Evolutionary conservation across 2,329 filamentous ascomycete genomes (phyloP).

Genomic region (Scedosporium boydii): DNA sequence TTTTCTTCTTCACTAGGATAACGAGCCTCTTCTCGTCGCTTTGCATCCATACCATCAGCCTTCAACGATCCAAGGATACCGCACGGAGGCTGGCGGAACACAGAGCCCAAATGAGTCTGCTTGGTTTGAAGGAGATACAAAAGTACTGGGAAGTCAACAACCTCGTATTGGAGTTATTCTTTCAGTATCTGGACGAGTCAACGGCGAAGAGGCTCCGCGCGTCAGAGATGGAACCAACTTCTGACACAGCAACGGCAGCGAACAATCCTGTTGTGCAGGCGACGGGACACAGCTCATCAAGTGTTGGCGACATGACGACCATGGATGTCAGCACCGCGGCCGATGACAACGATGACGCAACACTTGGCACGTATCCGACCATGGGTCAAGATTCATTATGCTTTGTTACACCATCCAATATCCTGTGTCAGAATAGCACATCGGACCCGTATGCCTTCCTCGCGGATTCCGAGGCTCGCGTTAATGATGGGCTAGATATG

Average conservation of each 20-base stretch:
- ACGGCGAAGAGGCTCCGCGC: constrained; percentile 27
- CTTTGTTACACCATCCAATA: not conserved
- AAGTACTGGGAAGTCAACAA: constrained; percentile 39
- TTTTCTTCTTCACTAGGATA: not conserved
- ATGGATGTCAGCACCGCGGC: no score
- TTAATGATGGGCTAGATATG: not conserved
- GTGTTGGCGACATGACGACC: no score
- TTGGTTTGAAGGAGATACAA: constrained; percentile 36
- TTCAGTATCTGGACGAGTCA: constrained; percentile 34
- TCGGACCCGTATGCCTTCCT: not conserved
- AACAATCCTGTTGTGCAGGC: not conserved
- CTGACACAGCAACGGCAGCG: not conserved
- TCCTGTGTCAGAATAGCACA: not conserved
- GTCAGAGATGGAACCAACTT: not conserved
- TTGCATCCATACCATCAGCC: constrained; percentile 36
- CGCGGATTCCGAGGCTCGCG: not conserved
- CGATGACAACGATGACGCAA: no score
- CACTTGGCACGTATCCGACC: no score
- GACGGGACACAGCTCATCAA: no score
- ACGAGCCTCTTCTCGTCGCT: constrained; percentile 23
- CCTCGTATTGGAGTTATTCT: constrained; percentile 37
- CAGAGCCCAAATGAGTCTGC: constrained; percentile 34
- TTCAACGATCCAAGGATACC: constrained; percentile 25
- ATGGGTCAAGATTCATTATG: not conserved
- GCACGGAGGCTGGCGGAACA: constrained; percentile 35